These are phyloP conservation scores for Thermoascus crustaceus DNA, from an alignment of 2,329 filamentous ascomycete genomes.

Conservation along the genomic window DNA sequence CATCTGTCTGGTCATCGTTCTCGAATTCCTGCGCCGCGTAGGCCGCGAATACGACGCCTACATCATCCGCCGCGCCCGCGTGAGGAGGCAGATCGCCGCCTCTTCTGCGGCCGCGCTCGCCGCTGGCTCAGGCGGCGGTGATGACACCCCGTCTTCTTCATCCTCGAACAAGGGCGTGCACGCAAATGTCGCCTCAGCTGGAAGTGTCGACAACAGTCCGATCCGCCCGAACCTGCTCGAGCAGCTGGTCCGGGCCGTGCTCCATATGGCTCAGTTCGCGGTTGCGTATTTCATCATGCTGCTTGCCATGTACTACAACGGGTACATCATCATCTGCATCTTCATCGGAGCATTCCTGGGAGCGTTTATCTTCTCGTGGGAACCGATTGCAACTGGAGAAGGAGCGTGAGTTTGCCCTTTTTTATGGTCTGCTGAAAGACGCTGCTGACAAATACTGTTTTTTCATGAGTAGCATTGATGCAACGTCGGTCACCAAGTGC, in stretches of 20 bases:
- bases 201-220: neutral
- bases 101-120: neutral
- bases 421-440: neutral
- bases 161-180: no score
- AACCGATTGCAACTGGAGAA: conserved; percentile 20
- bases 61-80: conserved; percentile 46
- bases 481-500: neutral
- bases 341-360: conserved; percentile 69
- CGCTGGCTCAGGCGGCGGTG: neutral
- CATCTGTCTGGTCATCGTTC: conserved; percentile 60
- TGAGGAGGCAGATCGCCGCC: conserved; percentile 21
- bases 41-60: conserved; percentile 65
- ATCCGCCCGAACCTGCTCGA: conserved; percentile 53
- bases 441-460: no score
- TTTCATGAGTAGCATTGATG: neutral
- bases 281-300: conserved; percentile 74
- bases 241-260: conserved; percentile 56
- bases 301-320: conserved; percentile 57
- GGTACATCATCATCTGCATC: conserved; percentile 74
- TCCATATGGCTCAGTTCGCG: conserved; percentile 65
- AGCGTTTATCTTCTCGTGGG: conserved; percentile 66
- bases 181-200: no score
- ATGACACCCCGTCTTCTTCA: no score
- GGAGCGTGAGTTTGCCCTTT: neutral
- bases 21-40: conserved; percentile 64